These are phyloP conservation scores for Arbutus unedo DNA, from an alignment of 148 eudicot genomes.

Conservation along the genomic window DNA sequence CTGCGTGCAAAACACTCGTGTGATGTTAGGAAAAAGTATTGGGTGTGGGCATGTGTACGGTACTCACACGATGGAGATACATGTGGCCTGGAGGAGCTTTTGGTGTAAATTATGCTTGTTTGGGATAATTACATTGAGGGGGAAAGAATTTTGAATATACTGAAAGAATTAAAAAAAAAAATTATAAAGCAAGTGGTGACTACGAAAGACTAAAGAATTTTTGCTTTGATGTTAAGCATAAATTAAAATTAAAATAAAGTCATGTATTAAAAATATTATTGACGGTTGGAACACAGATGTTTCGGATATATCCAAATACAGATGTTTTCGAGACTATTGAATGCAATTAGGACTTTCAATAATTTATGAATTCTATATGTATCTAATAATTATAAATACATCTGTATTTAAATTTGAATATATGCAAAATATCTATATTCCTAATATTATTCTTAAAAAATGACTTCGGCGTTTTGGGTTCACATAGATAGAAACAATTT, in stretches of 20 bases:
- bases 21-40: slow-evolving; percentile 6
- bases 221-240: slow-evolving; percentile 1
- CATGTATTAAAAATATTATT: too few relatives aligned
- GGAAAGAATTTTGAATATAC: neutral
- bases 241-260: neutral
- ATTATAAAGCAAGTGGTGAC: neutral
- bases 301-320: too few relatives aligned
- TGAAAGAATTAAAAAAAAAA: neutral
- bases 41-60: neutral
- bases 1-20: slow-evolving; percentile 40
- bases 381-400: neutral
- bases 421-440: neutral
- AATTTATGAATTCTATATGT: neutral
- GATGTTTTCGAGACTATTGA: too few relatives aligned
- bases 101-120: neutral
- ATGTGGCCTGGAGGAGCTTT: neutral
- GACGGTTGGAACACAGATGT: too few relatives aligned
- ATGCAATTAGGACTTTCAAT: too few relatives aligned
- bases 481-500: too few relatives aligned
- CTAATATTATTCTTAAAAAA: too few relatives aligned
- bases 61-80: neutral
- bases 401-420: too few relatives aligned
- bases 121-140: neutral
- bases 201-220: neutral
- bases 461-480: too few relatives aligned